Percentiles rank a stretch among this genome's conserved stretches.
Conservation (phyloP, 1,284 basidiomycete genomes). For the Rhizoctonia solani region DNA sequence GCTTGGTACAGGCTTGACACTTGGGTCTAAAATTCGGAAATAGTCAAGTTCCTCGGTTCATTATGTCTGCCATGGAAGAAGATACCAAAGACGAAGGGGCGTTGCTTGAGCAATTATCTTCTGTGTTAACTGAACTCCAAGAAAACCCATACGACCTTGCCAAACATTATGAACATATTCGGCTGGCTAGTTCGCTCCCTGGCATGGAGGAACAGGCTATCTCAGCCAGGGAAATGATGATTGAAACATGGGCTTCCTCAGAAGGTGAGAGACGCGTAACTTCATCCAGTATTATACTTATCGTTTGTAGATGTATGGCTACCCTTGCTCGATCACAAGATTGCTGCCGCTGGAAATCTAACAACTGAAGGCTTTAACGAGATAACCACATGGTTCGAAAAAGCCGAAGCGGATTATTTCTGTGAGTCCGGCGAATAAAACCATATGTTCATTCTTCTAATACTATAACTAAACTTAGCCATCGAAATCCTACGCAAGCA, state of each 20-base stretch:
- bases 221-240: conserved; percentile 68
- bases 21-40: too few relatives aligned
- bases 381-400: conserved; percentile 64
- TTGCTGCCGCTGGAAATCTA: conserved; percentile 45
- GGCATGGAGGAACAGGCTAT: conserved; percentile 61
- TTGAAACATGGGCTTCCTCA: conserved; percentile 64
- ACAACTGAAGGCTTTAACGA: conserved; percentile 56
- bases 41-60: too few relatives aligned
- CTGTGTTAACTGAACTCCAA: conserved; percentile 60
- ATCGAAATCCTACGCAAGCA: conserved; percentile 72
- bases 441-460: conserved; percentile 29
- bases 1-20: too few relatives aligned
- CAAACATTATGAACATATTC: conserved; percentile 66
- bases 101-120: conserved; percentile 61
- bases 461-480: conserved; percentile 52
- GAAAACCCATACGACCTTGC: conserved; percentile 62
- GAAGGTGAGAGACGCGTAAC: conserved; percentile 67
- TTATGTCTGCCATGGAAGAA: conserved; percentile 36
- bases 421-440: conserved; percentile 58
- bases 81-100: conserved; percentile 27
- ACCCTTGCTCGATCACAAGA: conserved; percentile 38
- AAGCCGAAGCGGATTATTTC: conserved; percentile 78
- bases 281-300: neutral
- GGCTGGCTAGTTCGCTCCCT: conserved; percentile 55
- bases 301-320: conserved; percentile 39